These are phyloP conservation scores for Boletus sp. DNA, from an alignment of 768 basidiomycete genomes.

Conservation along the genomic window DNA sequence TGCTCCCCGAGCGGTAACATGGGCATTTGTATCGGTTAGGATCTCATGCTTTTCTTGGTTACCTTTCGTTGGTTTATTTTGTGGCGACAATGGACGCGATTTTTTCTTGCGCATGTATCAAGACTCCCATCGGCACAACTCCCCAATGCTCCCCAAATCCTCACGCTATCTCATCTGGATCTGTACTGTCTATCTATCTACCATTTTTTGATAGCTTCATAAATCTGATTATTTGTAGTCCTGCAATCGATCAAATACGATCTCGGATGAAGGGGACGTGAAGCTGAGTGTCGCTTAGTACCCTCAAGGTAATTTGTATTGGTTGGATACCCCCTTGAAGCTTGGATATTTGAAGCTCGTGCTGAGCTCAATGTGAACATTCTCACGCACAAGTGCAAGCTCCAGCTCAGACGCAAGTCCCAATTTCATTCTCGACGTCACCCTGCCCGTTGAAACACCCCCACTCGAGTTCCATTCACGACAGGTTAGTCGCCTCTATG, in stretches of 20 bases:
- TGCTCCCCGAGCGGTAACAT: conserved; percentile 46
- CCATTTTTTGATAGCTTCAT: conserved; percentile 3
- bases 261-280: neutral
- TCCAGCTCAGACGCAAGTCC: no score
- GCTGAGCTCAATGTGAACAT: no score
- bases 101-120: conserved; percentile 18
- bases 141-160: neutral
- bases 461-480: no score
- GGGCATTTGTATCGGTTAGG: neutral
- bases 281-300: no score
- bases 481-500: no score
- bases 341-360: no score
- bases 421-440: no score
- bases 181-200: conserved; percentile 10
- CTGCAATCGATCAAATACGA: neutral
- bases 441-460: no score
- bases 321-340: no score
- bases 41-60: neutral
- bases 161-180: conserved; percentile 17
- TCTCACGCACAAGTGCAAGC: no score
- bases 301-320: no score
- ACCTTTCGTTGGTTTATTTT: conserved; percentile 7
- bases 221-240: neutral
- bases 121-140: conserved; percentile 12
- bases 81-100: conserved; percentile 22